Conservation (phyloP, 306 rosid species). For the Rosa multiflora region DNA sequence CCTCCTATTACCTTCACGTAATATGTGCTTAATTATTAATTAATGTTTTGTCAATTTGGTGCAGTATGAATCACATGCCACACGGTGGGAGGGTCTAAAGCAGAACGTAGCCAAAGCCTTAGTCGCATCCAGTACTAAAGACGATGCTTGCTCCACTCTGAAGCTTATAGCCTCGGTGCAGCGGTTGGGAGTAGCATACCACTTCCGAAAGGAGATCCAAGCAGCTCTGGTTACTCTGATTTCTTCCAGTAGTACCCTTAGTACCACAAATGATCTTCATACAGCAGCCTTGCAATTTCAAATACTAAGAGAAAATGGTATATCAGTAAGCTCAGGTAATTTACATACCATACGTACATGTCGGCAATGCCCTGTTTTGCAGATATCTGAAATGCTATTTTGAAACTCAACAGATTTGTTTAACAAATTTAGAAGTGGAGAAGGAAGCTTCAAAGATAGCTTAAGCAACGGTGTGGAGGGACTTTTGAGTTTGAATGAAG, state of each 20-base stretch:
- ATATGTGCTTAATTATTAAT: not conserved
- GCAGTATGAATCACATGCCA: constrained; percentile 25
- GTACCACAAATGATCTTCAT: not conserved
- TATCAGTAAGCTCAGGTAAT: constrained; percentile 23
- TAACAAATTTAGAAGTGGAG: constrained; percentile 4
- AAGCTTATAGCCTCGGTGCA: constrained; percentile 19
- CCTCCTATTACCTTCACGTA: too few relatives aligned
- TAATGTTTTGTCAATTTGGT: not conserved
- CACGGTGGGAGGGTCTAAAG: constrained; percentile 20
- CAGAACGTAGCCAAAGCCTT: not conserved
- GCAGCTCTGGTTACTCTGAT: not conserved
- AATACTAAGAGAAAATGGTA: constrained; percentile 24
- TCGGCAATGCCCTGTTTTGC: not conserved
- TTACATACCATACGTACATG: too few relatives aligned
- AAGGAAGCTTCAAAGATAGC: constrained; percentile 24
- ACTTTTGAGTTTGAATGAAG: constrained; percentile 36
- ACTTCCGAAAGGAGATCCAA: constrained; percentile 27
- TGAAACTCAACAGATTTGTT: constrained; percentile 18
- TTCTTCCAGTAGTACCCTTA: not conserved
- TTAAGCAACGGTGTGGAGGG: constrained; percentile 24
- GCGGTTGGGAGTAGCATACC: constrained; percentile 34
- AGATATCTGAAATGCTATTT: not conserved
- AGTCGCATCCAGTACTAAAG: not conserved
- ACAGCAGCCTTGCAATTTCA: constrained; percentile 18
- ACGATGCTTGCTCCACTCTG: not conserved